Percentiles rank a stretch among this genome's conserved stretches.
Evolutionary conservation across 1,284 basidiomycete species (phyloP).

Genomic region (Austroboletus niveus): DNA sequence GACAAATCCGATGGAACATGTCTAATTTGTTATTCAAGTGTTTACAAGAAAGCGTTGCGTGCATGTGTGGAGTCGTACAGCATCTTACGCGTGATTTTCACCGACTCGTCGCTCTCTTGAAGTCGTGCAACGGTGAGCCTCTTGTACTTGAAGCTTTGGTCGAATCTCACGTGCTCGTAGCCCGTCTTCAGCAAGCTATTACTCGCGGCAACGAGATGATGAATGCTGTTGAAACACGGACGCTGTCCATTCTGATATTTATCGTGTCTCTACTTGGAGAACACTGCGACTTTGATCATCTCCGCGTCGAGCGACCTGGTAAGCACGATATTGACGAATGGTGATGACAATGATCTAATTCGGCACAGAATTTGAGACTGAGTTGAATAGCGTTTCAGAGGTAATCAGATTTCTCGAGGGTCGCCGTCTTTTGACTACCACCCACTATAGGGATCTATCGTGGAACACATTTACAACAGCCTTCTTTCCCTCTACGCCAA

Average conservation of each 20-base stretch:
- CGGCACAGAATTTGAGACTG: constrained; percentile 47
- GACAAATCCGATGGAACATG: not conserved
- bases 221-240: constrained; percentile 38
- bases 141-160: not conserved
- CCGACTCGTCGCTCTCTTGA: constrained; percentile 73
- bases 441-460: constrained; percentile 59
- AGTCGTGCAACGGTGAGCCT: constrained; percentile 74
- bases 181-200: constrained; percentile 57
- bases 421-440: constrained; percentile 4
- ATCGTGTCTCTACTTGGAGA: constrained; percentile 86
- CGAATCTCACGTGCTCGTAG: constrained; percentile 27
- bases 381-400: constrained; percentile 60
- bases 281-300: constrained; percentile 81
- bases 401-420: constrained; percentile 33
- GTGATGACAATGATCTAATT: not conserved
- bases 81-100: constrained; percentile 85
- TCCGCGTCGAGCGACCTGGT: constrained; percentile 64
- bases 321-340: constrained; percentile 6
- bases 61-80: constrained; percentile 83
- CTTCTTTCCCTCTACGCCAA: constrained; percentile 73
- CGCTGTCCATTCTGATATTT: constrained; percentile 67
- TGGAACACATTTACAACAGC: constrained; percentile 77
- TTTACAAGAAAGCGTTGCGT: constrained; percentile 88
- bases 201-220: constrained; percentile 34
- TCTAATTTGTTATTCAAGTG: constrained; percentile 44